Evolutionary conservation across 345 rosid species (phyloP), one percentile per base, ranked within the genome.

Genomic region (Salix suchowensis): DNA sequence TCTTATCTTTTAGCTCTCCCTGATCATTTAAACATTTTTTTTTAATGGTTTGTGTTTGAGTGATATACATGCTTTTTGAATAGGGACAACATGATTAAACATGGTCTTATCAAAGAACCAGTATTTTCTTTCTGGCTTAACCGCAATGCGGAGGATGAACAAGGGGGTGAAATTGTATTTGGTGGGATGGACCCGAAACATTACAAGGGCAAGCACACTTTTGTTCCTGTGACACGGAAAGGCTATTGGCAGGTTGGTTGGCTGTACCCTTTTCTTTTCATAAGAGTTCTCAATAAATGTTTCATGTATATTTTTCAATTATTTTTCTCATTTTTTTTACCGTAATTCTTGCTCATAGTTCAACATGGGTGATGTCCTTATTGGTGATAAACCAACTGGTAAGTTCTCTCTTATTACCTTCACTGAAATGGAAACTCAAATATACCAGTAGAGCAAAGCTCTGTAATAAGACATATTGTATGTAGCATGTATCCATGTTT

Each of bases 81-180:
- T 52, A 82, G 84, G 84, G 61, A 82, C 73, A 82, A 74, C 66
- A 78, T 82, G 81, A 46, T 82, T 46, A 77, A 78, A 34, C 81
- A 82, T 58, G 79, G 81, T 50, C 81, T 78, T 66, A 21, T 82
- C 39, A 70, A 78, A 50, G 76, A 82, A 36, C 76, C 76, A 1
- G 76, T 74, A 7, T 82, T 82, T 65, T 82, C 84, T 9, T 82
- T 82, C 42, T 82, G 84, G 81, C 79, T 82, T n/a, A 82, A 82
- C 73, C 78, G 81, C 44, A 58, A 74, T n/a, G 26, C 66, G 1
- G 79, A 70, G 64, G 79, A 70, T 36, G 81, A 66, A 65, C 79
- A 82, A 60, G 84, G 84, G 6, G 84, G 84, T n/a, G 78, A 82
- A 70, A 64, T 82, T 55, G 81, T 82, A 6, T 82, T 82, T 70